Evolutionary conservation across 1,139 yeast genomes (phyloP).

Genomic region (Yamadazyma buinensis): DNA sequence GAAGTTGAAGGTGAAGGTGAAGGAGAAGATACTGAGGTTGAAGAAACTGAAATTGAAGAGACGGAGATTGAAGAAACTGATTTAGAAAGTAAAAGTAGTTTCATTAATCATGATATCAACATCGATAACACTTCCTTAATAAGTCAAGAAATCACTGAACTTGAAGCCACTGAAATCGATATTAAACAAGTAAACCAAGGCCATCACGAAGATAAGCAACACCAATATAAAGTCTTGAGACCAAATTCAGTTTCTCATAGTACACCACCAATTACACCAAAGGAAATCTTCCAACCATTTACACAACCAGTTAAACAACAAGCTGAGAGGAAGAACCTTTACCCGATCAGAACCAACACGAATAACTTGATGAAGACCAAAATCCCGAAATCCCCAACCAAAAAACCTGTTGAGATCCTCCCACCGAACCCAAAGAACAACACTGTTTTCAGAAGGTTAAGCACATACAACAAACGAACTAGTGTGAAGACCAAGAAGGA

Average conservation of each 20-base stretch:
- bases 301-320: no score
- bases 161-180: no score
- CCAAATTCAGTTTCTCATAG: not conserved
- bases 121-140: constrained; percentile 2
- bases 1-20: constrained; percentile 3
- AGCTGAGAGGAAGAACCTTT: no score
- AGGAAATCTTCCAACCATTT: no score
- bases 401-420: constrained; percentile 2
- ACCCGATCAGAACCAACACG: not conserved
- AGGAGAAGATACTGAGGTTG: constrained; percentile 1
- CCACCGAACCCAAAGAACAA: constrained; percentile 22
- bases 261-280: not conserved
- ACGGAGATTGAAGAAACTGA: constrained; percentile 1
- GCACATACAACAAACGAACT: no score
- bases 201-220: no score
- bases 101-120: not conserved
- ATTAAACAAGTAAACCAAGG: no score
- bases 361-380: not conserved
- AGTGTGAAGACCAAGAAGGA: constrained; percentile 22
- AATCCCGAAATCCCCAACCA: no score
- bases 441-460: constrained; percentile 31
- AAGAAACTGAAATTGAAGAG: constrained; percentile 2
- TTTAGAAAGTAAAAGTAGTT: not conserved
- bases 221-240: not conserved
- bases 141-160: no score